These are phyloP conservation scores for Aurifilum marmelostoma DNA, from an alignment of 2,329 filamentous ascomycete species.

Conservation along the genomic window DNA sequence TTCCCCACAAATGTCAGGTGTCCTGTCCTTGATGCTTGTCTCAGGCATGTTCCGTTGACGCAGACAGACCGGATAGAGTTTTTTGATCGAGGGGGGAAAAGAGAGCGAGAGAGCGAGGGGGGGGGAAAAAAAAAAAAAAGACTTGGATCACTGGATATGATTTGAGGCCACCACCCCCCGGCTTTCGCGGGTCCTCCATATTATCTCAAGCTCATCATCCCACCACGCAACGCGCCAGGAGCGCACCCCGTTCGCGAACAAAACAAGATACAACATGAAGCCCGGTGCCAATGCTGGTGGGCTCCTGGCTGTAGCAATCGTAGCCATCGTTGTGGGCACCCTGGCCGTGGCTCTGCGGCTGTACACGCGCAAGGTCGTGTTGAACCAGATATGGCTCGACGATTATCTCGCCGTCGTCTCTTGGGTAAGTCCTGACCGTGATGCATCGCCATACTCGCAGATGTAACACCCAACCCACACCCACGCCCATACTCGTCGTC, in stretches of 20 bases:
- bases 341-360: slow-evolving; percentile 35
- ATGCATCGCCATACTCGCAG: not conserved
- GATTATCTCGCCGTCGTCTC: slow-evolving; percentile 42
- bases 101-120: not conserved
- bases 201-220: not conserved
- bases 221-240: not conserved
- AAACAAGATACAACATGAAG: slow-evolving; percentile 6
- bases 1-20: not conserved
- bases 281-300: slow-evolving; percentile 13
- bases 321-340: slow-evolving; percentile 11
- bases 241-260: not conserved
- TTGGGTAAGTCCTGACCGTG: slow-evolving; percentile 39
- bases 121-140: not conserved
- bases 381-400: slow-evolving; percentile 37
- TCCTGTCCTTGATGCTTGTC: not conserved
- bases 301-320: slow-evolving; percentile 10
- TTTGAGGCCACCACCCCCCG: not conserved
- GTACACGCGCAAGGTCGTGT: slow-evolving; percentile 36
- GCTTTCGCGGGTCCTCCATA: not conserved
- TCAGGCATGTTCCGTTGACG: not conserved
- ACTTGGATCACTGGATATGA: slow-evolving; percentile 4
- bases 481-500: not conserved
- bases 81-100: not conserved
- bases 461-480: not conserved
- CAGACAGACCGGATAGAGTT: not conserved